phyloP scores from a whole-genome alignment of 371 early-diverging fungal species.

The Mortierella sp. region DNA sequence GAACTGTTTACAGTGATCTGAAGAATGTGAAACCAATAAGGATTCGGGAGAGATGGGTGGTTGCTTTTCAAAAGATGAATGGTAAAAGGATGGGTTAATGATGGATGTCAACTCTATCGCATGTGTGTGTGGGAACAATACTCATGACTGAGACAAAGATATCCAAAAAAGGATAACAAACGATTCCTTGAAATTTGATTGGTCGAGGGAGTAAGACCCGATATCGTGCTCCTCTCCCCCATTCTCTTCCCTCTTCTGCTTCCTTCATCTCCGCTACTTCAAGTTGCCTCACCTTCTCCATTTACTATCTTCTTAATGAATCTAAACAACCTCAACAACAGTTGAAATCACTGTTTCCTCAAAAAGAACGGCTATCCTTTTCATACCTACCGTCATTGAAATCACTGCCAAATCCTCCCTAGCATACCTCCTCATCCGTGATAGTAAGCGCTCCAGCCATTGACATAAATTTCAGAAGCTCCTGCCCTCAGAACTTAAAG shows the following conservation, averaged over 20 bases:
- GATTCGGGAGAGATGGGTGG: neutral
- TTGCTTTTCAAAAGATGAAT: neutral
- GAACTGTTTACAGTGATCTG: neutral
- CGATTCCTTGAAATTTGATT: neutral
- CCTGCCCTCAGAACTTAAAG: constrained; percentile 29
- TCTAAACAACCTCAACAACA: neutral
- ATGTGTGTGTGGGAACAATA: too few species aligned
- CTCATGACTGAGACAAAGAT: neutral
- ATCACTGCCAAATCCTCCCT: constrained; percentile 34
- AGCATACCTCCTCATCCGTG: constrained; percentile 18
- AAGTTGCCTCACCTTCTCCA: neutral
- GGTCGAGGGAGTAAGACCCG: neutral
- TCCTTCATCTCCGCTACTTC: neutral
- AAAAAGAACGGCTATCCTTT: constrained; percentile 28
- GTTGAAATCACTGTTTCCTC: constrained; percentile 14
- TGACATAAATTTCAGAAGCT: constrained; percentile 20
- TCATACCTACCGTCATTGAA: constrained; percentile 35
- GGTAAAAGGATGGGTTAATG: neutral
- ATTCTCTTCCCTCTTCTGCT: neutral
- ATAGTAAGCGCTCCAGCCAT: constrained; percentile 1
- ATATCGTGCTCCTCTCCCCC: neutral
- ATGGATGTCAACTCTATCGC: neutral
- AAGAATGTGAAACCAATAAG: neutral
- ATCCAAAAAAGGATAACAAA: neutral
- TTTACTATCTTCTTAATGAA: neutral